Conservation (phyloP, 148 eudicot species). For the Salicornia ramosissima region DNA sequence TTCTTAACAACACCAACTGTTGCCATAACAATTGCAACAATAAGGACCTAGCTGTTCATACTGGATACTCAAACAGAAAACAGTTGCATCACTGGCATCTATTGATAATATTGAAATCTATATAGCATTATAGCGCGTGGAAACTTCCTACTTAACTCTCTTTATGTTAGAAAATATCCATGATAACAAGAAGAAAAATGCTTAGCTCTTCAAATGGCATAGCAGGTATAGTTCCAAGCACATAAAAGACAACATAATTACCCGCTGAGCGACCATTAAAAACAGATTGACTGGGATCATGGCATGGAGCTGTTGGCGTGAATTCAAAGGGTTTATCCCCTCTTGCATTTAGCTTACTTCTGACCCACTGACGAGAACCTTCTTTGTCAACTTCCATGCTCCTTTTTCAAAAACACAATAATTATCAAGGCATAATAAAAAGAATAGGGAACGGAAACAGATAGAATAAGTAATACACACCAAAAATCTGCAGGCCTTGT, state of each 20-base stretch:
- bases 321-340: slow-evolving; percentile 75
- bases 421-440: neutral
- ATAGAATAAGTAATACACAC: slow-evolving; percentile 31
- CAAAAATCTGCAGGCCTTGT: slow-evolving; percentile 44
- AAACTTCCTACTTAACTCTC: no score
- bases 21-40: no score
- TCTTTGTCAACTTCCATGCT: slow-evolving; percentile 40
- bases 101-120: no score
- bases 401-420: slow-evolving; percentile 31
- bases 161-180: no score
- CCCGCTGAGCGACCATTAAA: slow-evolving; percentile 37
- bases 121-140: no score
- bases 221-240: no score
- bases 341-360: slow-evolving; percentile 49
- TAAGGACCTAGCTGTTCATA: no score
- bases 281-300: slow-evolving; percentile 47
- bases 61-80: no score
- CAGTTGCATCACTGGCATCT: no score
- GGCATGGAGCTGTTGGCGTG: slow-evolving; percentile 55
- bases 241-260: slow-evolving; percentile 26
- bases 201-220: no score
- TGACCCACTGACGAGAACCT: slow-evolving; percentile 66
- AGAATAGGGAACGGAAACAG: slow-evolving; percentile 1
- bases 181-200: no score
- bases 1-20: no score